phyloP scores from a whole-genome alignment of 164 flowering plant genomes.

The Magnolia sinica region DNA sequence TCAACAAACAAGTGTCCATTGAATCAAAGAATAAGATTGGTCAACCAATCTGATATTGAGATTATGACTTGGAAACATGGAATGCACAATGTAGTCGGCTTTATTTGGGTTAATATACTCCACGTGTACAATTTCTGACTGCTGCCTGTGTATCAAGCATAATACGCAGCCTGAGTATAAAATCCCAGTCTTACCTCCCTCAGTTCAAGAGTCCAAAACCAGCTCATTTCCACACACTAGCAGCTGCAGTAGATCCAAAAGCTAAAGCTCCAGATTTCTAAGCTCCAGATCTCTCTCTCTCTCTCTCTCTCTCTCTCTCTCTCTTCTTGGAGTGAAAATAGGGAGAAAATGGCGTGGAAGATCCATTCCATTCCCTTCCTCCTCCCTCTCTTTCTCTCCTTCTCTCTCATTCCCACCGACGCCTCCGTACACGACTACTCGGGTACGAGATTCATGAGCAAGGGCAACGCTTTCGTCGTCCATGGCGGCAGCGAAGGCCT shows the following conservation, averaged over 20 bases:
- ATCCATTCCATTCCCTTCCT: neutral
- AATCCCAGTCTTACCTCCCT: too few species aligned
- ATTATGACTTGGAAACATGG: too few species aligned
- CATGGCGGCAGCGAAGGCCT: constrained; percentile 97
- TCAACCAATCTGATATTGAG: too few species aligned
- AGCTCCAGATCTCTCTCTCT: neutral
- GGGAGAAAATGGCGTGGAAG: constrained; percentile 12
- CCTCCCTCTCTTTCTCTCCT: neutral
- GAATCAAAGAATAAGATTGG: too few species aligned
- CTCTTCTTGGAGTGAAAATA: too few species aligned
- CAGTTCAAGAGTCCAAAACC: neutral
- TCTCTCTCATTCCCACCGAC: constrained; percentile 1
- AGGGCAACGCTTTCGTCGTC: constrained; percentile 88
- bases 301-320: neutral
- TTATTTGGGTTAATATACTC: too few species aligned
- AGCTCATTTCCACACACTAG: neutral
- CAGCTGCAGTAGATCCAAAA: neutral
- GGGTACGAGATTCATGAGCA: constrained; percentile 46
- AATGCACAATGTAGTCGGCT: too few species aligned
- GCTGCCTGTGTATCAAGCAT: too few species aligned
- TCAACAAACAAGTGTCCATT: too few species aligned
- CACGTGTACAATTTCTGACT: too few species aligned
- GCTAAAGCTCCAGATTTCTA: neutral
- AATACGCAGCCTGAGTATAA: too few species aligned
- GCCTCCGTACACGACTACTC: constrained; percentile 75